These are phyloP conservation scores for Plasmodium reichenowi DNA, from an alignment of 169 alveolate genomes.

Conservation along the genomic window DNA sequence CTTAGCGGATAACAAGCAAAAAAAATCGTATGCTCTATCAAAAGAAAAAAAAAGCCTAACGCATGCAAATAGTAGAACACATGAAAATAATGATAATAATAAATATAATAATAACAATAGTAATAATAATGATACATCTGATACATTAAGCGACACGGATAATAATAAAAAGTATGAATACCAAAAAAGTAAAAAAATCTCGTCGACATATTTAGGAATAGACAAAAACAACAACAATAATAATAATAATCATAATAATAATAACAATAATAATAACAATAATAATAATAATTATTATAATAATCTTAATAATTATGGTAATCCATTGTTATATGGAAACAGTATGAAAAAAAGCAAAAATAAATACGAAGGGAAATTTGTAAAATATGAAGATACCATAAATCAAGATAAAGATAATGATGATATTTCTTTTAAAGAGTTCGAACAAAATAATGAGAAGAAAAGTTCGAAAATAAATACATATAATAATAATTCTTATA, in stretches of 20 bases:
- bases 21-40: no score
- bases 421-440: neutral
- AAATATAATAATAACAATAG: neutral
- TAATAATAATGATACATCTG: constrained; percentile 9
- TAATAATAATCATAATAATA: neutral
- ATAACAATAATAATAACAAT: no score
- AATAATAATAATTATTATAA: constrained; percentile 2
- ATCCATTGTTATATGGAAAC: neutral
- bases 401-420: neutral
- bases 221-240: neutral
- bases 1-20: no score
- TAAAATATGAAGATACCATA: neutral
- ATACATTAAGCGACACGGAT: neutral
- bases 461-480: neutral
- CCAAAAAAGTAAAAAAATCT: neutral
- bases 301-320: neutral
- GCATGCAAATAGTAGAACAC: neutral
- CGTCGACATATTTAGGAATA: no score
- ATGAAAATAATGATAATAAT: neutral
- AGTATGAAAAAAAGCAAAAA: neutral
- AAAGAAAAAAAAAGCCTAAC: neutral
- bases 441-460: neutral
- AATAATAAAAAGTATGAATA: constrained; percentile 9
- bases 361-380: neutral
- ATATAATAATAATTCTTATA: neutral